A percentile compares a stretch with the other conserved stretches of the same genome.
These are phyloP conservation scores for Heliamphora exappendiculata DNA, from an alignment of 148 eudicot genomes.

Conservation along the genomic window DNA sequence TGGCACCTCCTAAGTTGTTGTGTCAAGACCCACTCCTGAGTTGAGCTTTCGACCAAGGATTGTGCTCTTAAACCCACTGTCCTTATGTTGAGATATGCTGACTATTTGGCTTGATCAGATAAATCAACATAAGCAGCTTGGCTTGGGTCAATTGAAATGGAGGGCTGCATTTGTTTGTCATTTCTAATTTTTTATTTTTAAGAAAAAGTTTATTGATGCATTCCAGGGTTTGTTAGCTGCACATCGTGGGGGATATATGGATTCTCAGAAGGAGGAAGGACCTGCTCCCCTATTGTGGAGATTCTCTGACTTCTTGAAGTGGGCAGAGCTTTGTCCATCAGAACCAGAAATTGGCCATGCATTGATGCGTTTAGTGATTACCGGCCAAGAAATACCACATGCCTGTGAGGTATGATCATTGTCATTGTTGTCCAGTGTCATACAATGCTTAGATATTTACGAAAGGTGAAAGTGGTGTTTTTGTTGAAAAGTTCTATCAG, in stretches of 20 bases:
- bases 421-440: neutral
- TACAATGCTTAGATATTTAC: conserved; percentile 1
- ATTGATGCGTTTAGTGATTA: conserved; percentile 87
- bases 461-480: neutral
- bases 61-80: neutral
- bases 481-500: neutral
- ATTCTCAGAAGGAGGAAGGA: conserved; percentile 94
- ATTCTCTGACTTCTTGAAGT: conserved; percentile 85
- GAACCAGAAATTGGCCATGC: conserved; percentile 98
- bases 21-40: neutral
- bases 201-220: conserved; percentile 7
- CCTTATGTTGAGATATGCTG: neutral
- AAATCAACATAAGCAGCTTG: neutral
- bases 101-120: neutral
- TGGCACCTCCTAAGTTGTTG: neutral
- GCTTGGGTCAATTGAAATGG: neutral
- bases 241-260: conserved; percentile 99
- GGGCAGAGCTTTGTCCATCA: conserved; percentile 97
- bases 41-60: neutral
- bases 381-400: conserved; percentile 98
- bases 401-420: conserved; percentile 74
- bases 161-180: neutral
- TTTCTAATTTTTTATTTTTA: neutral
- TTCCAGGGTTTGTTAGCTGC: conserved; percentile 92
- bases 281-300: conserved; percentile 99